Base-by-base conservation (phyloP, 164 flowering plant genomes). In the Paratinospora sagittata region DNA sequence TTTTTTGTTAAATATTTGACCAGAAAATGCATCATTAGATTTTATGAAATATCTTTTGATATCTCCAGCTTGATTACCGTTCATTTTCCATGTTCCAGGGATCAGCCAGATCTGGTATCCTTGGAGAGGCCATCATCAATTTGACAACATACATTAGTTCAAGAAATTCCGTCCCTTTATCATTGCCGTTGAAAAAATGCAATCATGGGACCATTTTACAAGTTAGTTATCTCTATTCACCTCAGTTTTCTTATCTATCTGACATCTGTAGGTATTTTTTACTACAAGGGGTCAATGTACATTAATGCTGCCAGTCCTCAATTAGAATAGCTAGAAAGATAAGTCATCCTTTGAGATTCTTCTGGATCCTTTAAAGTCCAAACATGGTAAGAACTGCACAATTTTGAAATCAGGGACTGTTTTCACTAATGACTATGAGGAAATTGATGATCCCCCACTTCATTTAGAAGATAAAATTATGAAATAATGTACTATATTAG, bases 111-210 rank as follows among this genome's bases (percentile, higher is more conserved):
- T 83, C 86, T 58, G 80, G 84, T 47, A 79, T 84, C 69, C 88
- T 88, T 78, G 91, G 91, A 75, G 91, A 86, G 78, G 82, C 85
- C 36, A 75, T 75, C 12, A 65, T 84, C 52, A 82, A 88, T 72
- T 63, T 88, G 69, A 77, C 79, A 23, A 73, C 71, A 62, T 81
- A 82, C 75, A 73, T 75, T 36, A 82, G 71, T 55, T 76, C 80
- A 72, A 82, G 69, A 74, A 68, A 39, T 68, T 60, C 77, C 19
- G 72, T 73, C 77, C 83, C 84, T 73, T 65, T 81, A 65, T 83
- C 85, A 63, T 74, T 86, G n/a, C 89, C 87, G 3, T 66, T 88
- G 78, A 72, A 84, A 64, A 83, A 83, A 65, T 86, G 87, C 72
- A 81, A 37, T 79, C 71, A 81, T 72, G 86, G 87, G 39, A 84